Conservation (phyloP, 1,284 basidiomycete genomes). For the Xerocomus cyaneibrunnescens region DNA sequence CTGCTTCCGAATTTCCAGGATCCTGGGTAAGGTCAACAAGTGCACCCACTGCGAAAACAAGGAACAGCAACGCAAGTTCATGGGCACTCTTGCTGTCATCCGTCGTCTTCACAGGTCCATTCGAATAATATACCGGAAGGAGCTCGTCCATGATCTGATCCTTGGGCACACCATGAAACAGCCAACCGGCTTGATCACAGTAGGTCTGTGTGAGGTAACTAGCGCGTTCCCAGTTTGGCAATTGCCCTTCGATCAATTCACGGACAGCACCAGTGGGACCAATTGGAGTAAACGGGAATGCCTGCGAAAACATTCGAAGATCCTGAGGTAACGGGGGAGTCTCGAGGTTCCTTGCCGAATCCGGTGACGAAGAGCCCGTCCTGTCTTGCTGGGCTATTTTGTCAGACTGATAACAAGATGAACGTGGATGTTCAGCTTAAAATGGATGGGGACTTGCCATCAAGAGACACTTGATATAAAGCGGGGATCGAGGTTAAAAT, state of each 20-base stretch:
- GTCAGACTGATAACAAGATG: slow-evolving; percentile 30
- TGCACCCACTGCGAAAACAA: slow-evolving; percentile 60
- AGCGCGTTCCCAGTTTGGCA: slow-evolving; percentile 52
- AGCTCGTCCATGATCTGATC: slow-evolving; percentile 56
- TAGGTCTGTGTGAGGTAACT: slow-evolving; percentile 49
- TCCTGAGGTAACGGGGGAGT: slow-evolving; percentile 39
- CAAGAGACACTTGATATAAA: slow-evolving; percentile 32
- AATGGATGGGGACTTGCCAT: slow-evolving; percentile 28
- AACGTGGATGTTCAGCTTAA: slow-evolving; percentile 6
- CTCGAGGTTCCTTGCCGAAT: slow-evolving; percentile 37
- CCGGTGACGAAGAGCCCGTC: slow-evolving; percentile 26
- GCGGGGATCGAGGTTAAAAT: slow-evolving; percentile 10
- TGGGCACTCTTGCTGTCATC: slow-evolving; percentile 45
- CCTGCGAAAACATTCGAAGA: slow-evolving; percentile 52
- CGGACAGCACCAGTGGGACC: slow-evolving; percentile 48
- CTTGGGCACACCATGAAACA: slow-evolving; percentile 51
- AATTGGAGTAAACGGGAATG: slow-evolving; percentile 65
- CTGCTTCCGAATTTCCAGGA: slow-evolving; percentile 44
- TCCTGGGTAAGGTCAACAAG: slow-evolving; percentile 47
- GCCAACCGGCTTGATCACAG: slow-evolving; percentile 56
- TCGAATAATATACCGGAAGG: slow-evolving; percentile 44
- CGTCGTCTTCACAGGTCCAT: slow-evolving; percentile 24
- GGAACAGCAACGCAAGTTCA: slow-evolving; percentile 59
- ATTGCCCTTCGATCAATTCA: slow-evolving; percentile 48
- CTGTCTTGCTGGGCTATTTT: slow-evolving; percentile 15